These are phyloP conservation scores for Thamnidium elegans DNA, from an alignment of 192 early-diverging fungal genomes.

Conservation along the genomic window DNA sequence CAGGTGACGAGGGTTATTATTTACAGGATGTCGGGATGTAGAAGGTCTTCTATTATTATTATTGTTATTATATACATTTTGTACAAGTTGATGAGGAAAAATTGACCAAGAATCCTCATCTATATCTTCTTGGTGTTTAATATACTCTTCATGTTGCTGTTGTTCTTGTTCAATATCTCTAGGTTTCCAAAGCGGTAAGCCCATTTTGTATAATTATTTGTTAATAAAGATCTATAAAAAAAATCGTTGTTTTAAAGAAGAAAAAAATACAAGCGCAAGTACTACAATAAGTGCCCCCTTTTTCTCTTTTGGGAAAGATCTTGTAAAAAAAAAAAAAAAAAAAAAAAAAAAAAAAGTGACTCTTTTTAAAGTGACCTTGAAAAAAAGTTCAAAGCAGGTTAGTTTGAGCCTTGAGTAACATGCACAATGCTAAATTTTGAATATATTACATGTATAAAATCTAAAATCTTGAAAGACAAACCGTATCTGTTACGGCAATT, in stretches of 20 bases:
- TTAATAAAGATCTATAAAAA: slow-evolving; percentile 3
- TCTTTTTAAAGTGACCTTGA: too few relatives aligned
- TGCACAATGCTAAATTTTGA: too few relatives aligned
- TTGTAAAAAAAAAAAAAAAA: too few relatives aligned
- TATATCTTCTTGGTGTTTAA: background rate
- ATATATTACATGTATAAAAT: background rate
- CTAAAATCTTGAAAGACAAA: too few relatives aligned
- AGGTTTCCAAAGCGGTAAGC: slow-evolving; percentile 22
- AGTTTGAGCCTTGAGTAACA: too few relatives aligned
- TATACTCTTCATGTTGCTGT: background rate
- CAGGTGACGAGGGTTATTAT: background rate
- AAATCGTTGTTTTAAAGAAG: background rate
- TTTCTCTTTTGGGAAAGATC: too few relatives aligned
- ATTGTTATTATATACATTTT: background rate
- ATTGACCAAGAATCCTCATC: background rate
- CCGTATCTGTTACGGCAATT: too few relatives aligned
- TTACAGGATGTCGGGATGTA: background rate
- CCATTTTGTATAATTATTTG: slow-evolving; percentile 11
- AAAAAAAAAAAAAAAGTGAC: too few relatives aligned
- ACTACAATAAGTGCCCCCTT: background rate
- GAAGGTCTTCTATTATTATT: background rate
- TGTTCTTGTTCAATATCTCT: slow-evolving; percentile 11
- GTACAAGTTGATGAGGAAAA: background rate
- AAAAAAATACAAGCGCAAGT: background rate
- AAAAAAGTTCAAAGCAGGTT: too few relatives aligned